Percentiles rank a stretch among this genome's conserved stretches.
Conservation (phyloP, 352 stramenopile species). For the Pythium pectinolyticum region DNA sequence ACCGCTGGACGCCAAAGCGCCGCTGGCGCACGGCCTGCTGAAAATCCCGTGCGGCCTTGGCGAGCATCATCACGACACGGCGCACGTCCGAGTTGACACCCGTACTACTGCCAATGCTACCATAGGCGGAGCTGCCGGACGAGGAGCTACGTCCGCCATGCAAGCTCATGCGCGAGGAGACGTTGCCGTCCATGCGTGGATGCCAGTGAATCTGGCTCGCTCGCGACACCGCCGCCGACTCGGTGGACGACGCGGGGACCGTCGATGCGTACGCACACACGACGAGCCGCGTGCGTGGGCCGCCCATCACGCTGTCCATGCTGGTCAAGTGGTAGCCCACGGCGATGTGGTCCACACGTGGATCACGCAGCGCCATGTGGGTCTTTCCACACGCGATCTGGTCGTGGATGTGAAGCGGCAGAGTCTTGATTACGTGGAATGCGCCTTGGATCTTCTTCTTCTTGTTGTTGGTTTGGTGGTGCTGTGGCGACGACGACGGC, state of each 20-base stretch:
- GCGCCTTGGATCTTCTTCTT: conserved; percentile 49
- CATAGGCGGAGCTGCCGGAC: too few species aligned
- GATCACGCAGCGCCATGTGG: conserved; percentile 31
- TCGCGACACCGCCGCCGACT: background rate
- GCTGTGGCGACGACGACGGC: too few species aligned
- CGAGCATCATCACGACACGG: conserved; percentile 41
- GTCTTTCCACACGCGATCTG: conserved; percentile 29
- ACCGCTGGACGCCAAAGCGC: conserved; percentile 53
- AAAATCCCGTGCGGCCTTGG: conserved; percentile 49
- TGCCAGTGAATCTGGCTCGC: conserved; percentile 21
- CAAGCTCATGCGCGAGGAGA: background rate
- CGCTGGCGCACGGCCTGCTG: conserved; percentile 56
- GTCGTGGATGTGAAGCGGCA: conserved; percentile 49
- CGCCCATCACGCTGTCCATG: conserved; percentile 43
- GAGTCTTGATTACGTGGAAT: conserved; percentile 67
- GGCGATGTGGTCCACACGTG: conserved; percentile 53
- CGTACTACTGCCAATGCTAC: background rate
- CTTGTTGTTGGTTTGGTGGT: too few species aligned
- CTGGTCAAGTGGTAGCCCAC: conserved; percentile 62
- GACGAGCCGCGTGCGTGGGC: conserved; percentile 52
- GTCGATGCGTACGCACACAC: conserved; percentile 55
- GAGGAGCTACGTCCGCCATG: too few species aligned
- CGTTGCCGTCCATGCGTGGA: conserved; percentile 13
- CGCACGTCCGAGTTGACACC: conserved; percentile 17
- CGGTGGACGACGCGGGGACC: background rate